A percentile compares a stretch with the other conserved stretches of the same genome.
Evolutionary conservation across 805 yeast species (phyloP).

Genomic region (Starmerella floricola): DNA sequence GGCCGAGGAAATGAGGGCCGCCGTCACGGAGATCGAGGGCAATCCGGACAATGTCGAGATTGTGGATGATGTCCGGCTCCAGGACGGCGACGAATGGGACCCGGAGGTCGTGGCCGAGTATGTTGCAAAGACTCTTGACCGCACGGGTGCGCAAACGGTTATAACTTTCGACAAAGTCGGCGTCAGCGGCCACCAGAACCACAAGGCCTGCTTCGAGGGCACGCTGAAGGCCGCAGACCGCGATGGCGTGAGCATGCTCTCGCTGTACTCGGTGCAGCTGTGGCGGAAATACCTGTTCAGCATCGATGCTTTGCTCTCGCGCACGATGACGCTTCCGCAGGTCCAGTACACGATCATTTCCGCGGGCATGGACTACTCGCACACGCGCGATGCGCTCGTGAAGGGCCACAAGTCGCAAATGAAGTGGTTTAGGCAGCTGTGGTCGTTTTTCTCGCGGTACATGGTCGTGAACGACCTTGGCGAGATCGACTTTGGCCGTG

Average conservation of each 20-base stretch:
- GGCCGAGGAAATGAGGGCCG: conserved; percentile 42
- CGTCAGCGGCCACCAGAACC: conserved; percentile 82
- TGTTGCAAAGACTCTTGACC: conserved; percentile 28
- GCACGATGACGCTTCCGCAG: conserved; percentile 13
- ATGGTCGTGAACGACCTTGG: conserved; percentile 54
- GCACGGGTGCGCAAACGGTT: conserved; percentile 31
- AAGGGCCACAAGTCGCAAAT: conserved; percentile 78
- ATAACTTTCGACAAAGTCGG: conserved; percentile 76
- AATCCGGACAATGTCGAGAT: conserved; percentile 32
- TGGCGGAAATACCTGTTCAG: conserved; percentile 29
- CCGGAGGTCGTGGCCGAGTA: conserved; percentile 31
- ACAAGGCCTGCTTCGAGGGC: conserved; percentile 32
- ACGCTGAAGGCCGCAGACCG: conserved; percentile 14
- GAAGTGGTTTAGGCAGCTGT: conserved; percentile 89
- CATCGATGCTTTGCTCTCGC: conserved; percentile 27
- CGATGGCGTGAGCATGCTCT: conserved; percentile 21
- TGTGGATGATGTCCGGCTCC: conserved; percentile 38
- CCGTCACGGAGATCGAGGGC: conserved; percentile 46
- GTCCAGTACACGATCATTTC: conserved; percentile 17
- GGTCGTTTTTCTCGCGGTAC: conserved; percentile 70
- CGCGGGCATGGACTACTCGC: conserved; percentile 24
- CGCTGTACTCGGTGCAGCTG: conserved; percentile 28
- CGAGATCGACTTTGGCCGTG: conserved; percentile 13
- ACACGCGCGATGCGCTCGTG: conserved; percentile 57
- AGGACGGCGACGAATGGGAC: conserved; percentile 59